These are phyloP conservation scores for Moesziomyces sp. DNA, from an alignment of 1,284 basidiomycete species.

Conservation along the genomic window DNA sequence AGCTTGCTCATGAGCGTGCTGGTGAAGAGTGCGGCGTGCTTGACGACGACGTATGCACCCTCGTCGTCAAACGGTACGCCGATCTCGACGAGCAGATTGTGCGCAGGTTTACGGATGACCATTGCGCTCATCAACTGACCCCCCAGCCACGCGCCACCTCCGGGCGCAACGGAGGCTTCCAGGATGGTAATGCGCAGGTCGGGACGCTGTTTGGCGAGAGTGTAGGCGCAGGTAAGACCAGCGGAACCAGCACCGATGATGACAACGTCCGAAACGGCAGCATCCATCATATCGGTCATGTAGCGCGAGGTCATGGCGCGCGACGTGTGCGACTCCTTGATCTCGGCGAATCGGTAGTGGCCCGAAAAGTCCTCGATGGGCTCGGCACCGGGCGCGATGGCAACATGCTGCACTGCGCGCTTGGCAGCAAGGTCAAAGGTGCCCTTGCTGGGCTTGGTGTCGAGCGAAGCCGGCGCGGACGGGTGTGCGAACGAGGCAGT, in stretches of 20 bases:
- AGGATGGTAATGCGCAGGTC: conserved; percentile 83
- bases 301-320: conserved; percentile 64
- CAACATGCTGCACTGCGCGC: conserved; percentile 30
- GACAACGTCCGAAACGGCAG: conserved; percentile 79
- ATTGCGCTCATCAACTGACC: conserved; percentile 86
- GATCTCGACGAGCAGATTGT: conserved; percentile 78
- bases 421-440: conserved; percentile 1
- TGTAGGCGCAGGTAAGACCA: conserved; percentile 82
- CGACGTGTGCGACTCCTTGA: conserved; percentile 63
- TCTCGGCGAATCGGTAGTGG: conserved; percentile 63
- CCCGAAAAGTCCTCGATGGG: conserved; percentile 62
- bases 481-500: conserved; percentile 33
- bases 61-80: conserved; percentile 85
- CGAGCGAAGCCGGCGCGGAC: conserved; percentile 10
- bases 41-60: conserved; percentile 72
- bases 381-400: conserved; percentile 58
- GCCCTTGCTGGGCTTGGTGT: conserved; percentile 31
- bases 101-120: conserved; percentile 84
- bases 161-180: conserved; percentile 84
- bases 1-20: conserved; percentile 81
- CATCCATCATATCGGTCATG: conserved; percentile 62
- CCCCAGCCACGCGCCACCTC: conserved; percentile 70
- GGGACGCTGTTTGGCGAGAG: conserved; percentile 75
- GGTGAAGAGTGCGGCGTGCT: conserved; percentile 73
- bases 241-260: conserved; percentile 84